phyloP scores from a whole-genome alignment of 768 basidiomycete species.

The Phylloporus sp. region DNA sequence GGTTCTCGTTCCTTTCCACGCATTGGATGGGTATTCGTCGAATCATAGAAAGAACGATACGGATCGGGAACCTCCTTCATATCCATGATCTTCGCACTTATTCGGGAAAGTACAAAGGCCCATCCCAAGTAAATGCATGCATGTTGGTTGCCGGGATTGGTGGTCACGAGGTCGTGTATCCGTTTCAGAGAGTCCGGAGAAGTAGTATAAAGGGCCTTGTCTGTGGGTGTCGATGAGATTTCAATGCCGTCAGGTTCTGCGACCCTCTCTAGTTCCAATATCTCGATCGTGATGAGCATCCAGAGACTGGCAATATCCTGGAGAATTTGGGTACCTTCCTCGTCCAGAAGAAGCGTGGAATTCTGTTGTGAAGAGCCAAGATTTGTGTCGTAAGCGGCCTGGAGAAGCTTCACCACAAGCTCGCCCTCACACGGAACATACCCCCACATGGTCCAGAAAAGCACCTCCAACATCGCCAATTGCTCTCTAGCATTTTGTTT shows the following conservation, averaged over 20 bases:
- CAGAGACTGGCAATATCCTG: slow-evolving; percentile 70
- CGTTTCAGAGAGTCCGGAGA: slow-evolving; percentile 58
- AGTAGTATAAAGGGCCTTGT: slow-evolving; percentile 51
- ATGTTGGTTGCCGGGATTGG: slow-evolving; percentile 58
- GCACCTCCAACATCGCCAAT: slow-evolving; percentile 71
- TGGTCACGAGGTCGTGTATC: slow-evolving; percentile 63
- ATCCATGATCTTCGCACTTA: slow-evolving; percentile 43
- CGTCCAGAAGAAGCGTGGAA: slow-evolving; percentile 63
- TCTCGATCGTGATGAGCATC: slow-evolving; percentile 75
- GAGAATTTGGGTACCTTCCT: slow-evolving; percentile 60
- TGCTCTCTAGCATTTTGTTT: slow-evolving; percentile 78
- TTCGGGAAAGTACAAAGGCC: slow-evolving; percentile 73
- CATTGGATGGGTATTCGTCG: slow-evolving; percentile 39
- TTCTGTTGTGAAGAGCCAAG: slow-evolving; percentile 64
- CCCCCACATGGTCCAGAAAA: slow-evolving; percentile 88
- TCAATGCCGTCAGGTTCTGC: slow-evolving; percentile 49
- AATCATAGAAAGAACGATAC: slow-evolving; percentile 53
- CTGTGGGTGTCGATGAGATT: slow-evolving; percentile 44
- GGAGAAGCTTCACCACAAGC: slow-evolving; percentile 57
- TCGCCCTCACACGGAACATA: slow-evolving; percentile 61
- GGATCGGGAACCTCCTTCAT: slow-evolving; percentile 48
- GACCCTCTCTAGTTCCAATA: slow-evolving; percentile 72
- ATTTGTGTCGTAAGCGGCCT: slow-evolving; percentile 57
- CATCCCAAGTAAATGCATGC: slow-evolving; percentile 74
- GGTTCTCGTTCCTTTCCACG: slow-evolving; percentile 56